Base-by-base conservation (phyloP, 2,329 filamentous ascomycete genomes). In the Thelonectria rubi region DNA sequence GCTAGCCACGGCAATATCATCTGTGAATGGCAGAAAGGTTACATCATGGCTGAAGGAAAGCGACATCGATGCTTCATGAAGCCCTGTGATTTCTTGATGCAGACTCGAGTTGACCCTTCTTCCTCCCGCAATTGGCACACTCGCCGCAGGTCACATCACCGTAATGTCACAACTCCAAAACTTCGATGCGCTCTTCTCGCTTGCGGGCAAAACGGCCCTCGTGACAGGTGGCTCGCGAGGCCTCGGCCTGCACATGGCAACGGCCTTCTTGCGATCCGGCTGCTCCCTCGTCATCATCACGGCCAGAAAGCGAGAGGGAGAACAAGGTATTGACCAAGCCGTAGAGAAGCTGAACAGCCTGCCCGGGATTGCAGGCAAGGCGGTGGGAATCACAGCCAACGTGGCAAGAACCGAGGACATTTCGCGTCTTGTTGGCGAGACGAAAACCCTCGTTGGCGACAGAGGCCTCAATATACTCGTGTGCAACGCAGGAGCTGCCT, bases 211-310 rank as follows among this genome's bases (percentile, higher is more conserved):
- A 60, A 77, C 79, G 12, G 79, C 83, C 54, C 73, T 84, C 21
- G 75, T 84, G 37, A 84, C 82, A 0, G 82, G 81, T 45, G 81
- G 78, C 55, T 85, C 82, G 56, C 72, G 76, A n/a, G 83, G 83
- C 0, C 76, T 86, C 1, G 83, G 84, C 21, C 79, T 90, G 10
- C 85, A 90, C 73, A 86, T 87, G 55, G 88, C 88, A 18, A 88
- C 86, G 21, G 88, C 85, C 24, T 84, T 91, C 59, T 82, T 91
- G 46, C 87, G 88, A 78, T 86, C 89, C n/a, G 89, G 90, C 62
- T 88, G 85, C 74, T 85, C 86, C 58, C 88, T 88, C 68, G 85
- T 92, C 63, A 88, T 91, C 79, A 90, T 92, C 74, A 90, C 88
- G n/a, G 89, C 87, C 5, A 87, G 89, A 69, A 91, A 91, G 79